A percentile compares a stretch with the other conserved stretches of the same genome.
These are phyloP conservation scores for Geopyxis carbonaria DNA, from an alignment of 495 filamentous ascomycete species.

Conservation along the genomic window DNA sequence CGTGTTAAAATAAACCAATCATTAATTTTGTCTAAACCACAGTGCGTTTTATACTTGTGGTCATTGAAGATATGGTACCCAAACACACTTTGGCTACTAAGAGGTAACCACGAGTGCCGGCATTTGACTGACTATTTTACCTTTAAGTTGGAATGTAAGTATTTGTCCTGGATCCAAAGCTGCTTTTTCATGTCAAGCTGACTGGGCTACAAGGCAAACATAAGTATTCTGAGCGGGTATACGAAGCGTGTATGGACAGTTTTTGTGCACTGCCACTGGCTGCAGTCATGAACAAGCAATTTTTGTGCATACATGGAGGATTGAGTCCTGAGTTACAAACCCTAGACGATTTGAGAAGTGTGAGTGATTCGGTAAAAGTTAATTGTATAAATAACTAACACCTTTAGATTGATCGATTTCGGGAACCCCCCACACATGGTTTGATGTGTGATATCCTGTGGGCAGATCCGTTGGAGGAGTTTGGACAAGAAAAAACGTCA, in stretches of 20 bases:
- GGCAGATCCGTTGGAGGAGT: constrained; percentile 98
- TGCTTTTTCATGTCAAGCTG: constrained; percentile 1
- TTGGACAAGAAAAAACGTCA: constrained; percentile 92
- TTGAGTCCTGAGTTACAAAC: constrained; percentile 91
- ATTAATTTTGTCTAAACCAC: constrained; percentile 5
- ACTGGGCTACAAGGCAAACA: constrained; percentile 29
- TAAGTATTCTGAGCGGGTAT: constrained; percentile 92
- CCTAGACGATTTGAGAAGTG: constrained; percentile 49
- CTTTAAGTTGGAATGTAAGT: constrained; percentile 82
- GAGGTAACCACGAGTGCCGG: constrained; percentile 95
- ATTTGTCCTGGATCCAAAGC: background rate
- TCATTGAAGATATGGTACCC: constrained; percentile 98
- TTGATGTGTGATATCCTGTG: constrained; percentile 98
- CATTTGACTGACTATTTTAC: constrained; percentile 99
- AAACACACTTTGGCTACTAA: constrained; percentile 86
- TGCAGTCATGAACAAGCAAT: constrained; percentile 99
- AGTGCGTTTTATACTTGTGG: constrained; percentile 96
- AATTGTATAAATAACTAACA: background rate
- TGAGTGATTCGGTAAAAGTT: constrained; percentile 4
- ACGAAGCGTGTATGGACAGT: constrained; percentile 95
- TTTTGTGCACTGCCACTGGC: constrained; percentile 90
- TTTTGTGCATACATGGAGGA: constrained; percentile 94
- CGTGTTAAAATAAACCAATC: background rate
- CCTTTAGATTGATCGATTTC: constrained; percentile 82
- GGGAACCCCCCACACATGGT: constrained; percentile 90